These are phyloP conservation scores for Cercospora canescens DNA, from an alignment of 2,329 filamentous ascomycete species.

Conservation along the genomic window DNA sequence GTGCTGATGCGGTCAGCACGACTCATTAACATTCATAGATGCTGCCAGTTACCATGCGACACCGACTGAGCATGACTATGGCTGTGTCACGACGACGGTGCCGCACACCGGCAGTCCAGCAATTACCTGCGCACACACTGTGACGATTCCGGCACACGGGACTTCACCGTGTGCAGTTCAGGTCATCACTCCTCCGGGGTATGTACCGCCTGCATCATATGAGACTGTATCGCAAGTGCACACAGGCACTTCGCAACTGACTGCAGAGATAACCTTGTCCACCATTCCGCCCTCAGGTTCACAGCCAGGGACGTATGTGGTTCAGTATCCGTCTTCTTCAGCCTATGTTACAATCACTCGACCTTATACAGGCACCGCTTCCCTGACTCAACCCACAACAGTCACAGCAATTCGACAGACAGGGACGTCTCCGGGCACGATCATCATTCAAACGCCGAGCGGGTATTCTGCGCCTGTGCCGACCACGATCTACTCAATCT, in stretches of 20 bases:
- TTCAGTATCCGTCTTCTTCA: conserved; percentile 10
- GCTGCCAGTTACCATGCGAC: conserved; percentile 7
- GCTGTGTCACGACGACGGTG: conserved; percentile 3
- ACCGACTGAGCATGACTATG: neutral
- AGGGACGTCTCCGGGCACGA: conserved; percentile 7
- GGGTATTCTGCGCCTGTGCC: neutral
- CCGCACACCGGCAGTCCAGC: neutral
- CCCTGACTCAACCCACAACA: conserved; percentile 8
- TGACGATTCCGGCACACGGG: neutral
- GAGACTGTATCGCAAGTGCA: neutral
- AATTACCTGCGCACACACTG: neutral
- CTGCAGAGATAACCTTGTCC: neutral
- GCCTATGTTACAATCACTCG: conserved; percentile 4
- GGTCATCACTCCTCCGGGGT: neutral
- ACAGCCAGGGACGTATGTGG: conserved; percentile 5
- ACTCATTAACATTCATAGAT: neutral
- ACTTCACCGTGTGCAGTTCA: neutral
- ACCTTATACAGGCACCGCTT: neutral
- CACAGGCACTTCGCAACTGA: neutral
- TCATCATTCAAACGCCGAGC: conserved; percentile 12
- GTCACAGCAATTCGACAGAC: conserved; percentile 3
- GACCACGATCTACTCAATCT: neutral
- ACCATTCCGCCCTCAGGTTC: neutral
- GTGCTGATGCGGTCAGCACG: neutral
- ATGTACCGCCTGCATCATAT: neutral